phyloP scores from a whole-genome alignment of 129 eudicot species.

The Helianthus annuus region DNA sequence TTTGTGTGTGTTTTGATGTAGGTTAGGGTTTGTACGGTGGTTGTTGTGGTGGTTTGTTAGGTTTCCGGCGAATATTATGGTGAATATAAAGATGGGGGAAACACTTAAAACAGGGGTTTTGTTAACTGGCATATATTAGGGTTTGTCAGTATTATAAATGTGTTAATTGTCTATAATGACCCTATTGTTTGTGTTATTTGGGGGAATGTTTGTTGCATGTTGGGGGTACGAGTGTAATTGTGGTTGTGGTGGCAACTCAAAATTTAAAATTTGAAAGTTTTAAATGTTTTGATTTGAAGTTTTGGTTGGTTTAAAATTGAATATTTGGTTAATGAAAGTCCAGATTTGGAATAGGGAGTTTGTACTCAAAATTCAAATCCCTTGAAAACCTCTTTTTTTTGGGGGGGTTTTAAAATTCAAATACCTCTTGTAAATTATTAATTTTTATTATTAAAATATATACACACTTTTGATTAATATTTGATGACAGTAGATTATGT shows the following conservation, averaged over 20 bases:
- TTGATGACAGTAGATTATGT: no score
- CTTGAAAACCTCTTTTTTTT: neutral
- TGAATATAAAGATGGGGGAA: constrained; percentile 12
- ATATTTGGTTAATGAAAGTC: neutral
- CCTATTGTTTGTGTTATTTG: constrained; percentile 6
- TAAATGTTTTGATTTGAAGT: neutral
- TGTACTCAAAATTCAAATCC: neutral
- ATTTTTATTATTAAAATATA: neutral
- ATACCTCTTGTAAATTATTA: neutral
- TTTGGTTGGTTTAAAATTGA: neutral
- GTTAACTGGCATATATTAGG: no score
- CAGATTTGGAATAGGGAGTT: neutral
- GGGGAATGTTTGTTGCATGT: neutral
- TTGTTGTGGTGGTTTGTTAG: no score
- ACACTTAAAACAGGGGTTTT: neutral
- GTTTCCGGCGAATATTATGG: neutral
- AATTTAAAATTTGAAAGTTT: constrained; percentile 17
- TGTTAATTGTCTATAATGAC: neutral
- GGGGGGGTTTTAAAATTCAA: neutral
- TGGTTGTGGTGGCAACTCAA: constrained; percentile 7
- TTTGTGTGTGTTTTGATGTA: constrained; percentile 7
- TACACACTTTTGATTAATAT: neutral
- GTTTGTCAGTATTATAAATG: no score
- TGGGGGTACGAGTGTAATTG: constrained; percentile 20
- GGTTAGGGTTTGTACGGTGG: constrained; percentile 5